Conservation (phyloP, 139 green algal genomes). For the Chlamydomonas sp. region DNA sequence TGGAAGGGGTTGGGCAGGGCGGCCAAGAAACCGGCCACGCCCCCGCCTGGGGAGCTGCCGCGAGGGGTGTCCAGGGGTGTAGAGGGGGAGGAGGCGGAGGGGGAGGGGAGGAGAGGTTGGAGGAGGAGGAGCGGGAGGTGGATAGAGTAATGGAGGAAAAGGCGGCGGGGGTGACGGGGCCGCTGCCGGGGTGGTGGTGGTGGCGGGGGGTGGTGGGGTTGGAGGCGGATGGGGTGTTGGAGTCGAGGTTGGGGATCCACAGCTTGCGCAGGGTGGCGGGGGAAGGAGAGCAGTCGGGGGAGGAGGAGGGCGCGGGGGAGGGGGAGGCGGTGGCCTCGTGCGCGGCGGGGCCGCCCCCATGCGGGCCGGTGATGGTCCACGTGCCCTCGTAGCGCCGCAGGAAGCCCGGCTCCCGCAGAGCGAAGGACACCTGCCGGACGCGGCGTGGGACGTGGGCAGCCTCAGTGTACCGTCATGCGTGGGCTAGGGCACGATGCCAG, state of each 20-base stretch:
- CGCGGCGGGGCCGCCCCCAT: background rate
- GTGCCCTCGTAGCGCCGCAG: constrained; percentile 54
- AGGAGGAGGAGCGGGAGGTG: background rate
- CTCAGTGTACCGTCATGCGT: background rate
- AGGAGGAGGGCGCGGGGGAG: background rate
- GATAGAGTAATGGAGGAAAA: background rate
- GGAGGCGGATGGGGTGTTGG: too few relatives aligned
- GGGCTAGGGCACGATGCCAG: background rate
- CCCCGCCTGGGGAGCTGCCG: background rate
- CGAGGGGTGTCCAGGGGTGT: background rate
- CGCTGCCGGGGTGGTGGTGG: too few relatives aligned
- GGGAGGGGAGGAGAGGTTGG: background rate
- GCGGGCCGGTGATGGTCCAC: constrained; percentile 39
- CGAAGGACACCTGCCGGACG: constrained; percentile 50
- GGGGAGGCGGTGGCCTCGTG: background rate
- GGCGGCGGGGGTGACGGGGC: too few relatives aligned
- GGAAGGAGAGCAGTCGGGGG: background rate
- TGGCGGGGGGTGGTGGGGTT: too few relatives aligned
- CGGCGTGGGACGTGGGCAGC: background rate
- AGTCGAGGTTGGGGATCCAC: background rate
- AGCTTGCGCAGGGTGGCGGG: background rate
- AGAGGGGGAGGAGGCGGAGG: background rate
- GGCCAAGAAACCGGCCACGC: background rate
- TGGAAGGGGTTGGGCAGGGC: constrained; percentile 30
- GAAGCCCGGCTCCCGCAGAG: constrained; percentile 64